These are phyloP conservation scores for Calonectria pauciramosa DNA, from an alignment of 2,329 filamentous ascomycete genomes.

Conservation along the genomic window DNA sequence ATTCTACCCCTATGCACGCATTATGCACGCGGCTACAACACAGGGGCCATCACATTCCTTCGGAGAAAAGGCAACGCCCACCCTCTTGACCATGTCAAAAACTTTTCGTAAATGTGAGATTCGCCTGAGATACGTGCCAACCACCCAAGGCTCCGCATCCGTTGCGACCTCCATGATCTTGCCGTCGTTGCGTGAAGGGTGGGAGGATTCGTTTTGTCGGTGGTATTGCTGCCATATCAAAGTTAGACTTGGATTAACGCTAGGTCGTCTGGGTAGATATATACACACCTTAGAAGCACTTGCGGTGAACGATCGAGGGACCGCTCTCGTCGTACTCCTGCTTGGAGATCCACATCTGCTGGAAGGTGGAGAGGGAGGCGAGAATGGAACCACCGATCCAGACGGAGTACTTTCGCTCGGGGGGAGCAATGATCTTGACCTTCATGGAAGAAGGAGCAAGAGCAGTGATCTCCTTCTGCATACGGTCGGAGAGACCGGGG, in stretches of 20 bases:
- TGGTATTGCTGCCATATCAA: conserved; percentile 43
- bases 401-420: conserved; percentile 99
- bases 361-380: conserved; percentile 99
- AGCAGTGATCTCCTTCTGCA: conserved; percentile 99
- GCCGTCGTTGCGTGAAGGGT: conserved; percentile 53
- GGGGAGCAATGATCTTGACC: conserved; percentile 99
- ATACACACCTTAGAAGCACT: conserved; percentile 95
- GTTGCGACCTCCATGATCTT: conserved; percentile 61
- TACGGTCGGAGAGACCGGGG: conserved; percentile 99
- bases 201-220: conserved; percentile 51
- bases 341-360: conserved; percentile 99
- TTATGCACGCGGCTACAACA: conserved; percentile 65
- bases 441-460: conserved; percentile 99
- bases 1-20: conserved; percentile 64
- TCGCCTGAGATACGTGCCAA: conserved; percentile 63
- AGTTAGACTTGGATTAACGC: conserved; percentile 38
- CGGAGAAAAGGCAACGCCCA: conserved; percentile 63
- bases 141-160: conserved; percentile 59
- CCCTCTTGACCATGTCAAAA: conserved; percentile 68
- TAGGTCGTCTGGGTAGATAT: not conserved
- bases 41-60: conserved; percentile 63
- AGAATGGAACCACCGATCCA: conserved; percentile 99
- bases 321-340: conserved; percentile 99
- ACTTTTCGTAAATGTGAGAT: conserved; percentile 71
- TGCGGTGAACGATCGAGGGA: conserved; percentile 99